These are phyloP conservation scores for Beta lomatogona DNA, from an alignment of 179 eudicot species.

Conservation along the genomic window DNA sequence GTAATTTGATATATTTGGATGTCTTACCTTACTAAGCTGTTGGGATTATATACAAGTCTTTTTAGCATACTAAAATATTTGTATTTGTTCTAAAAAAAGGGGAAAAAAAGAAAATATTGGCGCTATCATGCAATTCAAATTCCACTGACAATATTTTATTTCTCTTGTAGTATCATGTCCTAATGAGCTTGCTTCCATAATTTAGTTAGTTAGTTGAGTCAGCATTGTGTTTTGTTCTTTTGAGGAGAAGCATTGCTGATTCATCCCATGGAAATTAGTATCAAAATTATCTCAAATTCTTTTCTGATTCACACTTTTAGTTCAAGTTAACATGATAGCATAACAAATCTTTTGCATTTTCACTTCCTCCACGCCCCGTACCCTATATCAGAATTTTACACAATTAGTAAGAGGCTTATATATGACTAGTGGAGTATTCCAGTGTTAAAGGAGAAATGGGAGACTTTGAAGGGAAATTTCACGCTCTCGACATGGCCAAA, in stretches of 20 bases:
- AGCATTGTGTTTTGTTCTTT: too few relatives aligned
- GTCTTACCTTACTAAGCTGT: background rate
- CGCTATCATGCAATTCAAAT: background rate
- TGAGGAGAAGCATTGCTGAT: too few relatives aligned
- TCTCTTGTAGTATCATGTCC: too few relatives aligned
- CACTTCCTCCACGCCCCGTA: background rate
- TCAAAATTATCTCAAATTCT: too few relatives aligned
- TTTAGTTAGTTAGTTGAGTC: too few relatives aligned
- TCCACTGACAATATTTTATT: too few relatives aligned
- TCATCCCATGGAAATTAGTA: too few relatives aligned
- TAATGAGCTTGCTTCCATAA: too few relatives aligned
- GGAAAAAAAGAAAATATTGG: background rate
- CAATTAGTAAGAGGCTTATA: conserved; percentile 10
- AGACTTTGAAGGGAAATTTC: conserved; percentile 67
- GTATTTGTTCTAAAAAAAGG: background rate
- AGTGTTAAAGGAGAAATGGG: conserved; percentile 56
- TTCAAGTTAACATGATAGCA: too few relatives aligned
- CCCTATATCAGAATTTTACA: background rate
- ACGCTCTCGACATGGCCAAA: conserved; percentile 52
- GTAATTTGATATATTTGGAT: too few relatives aligned
- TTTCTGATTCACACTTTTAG: too few relatives aligned
- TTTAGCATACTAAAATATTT: background rate
- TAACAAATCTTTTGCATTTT: background rate
- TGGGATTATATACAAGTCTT: background rate
- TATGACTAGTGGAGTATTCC: conserved; percentile 46